These are phyloP conservation scores for Trichoderma aggressivum DNA, from an alignment of 2,329 filamentous ascomycete genomes.

Conservation along the genomic window DNA sequence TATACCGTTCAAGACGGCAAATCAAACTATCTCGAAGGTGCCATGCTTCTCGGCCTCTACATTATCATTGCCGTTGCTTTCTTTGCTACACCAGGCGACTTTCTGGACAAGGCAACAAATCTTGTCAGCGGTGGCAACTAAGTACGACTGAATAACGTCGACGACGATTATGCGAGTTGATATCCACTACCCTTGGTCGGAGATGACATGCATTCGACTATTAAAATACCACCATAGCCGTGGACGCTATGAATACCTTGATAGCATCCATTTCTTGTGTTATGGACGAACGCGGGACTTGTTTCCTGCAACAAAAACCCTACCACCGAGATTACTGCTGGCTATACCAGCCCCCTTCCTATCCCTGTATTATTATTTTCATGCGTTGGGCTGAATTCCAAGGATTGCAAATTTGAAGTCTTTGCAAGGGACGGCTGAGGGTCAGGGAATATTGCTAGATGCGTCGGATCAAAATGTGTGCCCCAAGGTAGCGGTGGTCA, in stretches of 20 bases:
- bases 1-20: constrained; percentile 78
- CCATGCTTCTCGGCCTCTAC: constrained; percentile 59
- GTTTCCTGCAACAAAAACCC: background rate
- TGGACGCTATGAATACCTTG: background rate
- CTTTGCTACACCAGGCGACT: constrained; percentile 51
- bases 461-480: background rate
- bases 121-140: background rate
- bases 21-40: constrained; percentile 80
- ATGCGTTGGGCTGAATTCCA: background rate
- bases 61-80: constrained; percentile 60
- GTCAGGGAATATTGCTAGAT: background rate
- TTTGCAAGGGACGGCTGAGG: background rate
- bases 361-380: constrained; percentile 7
- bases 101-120: constrained; percentile 39
- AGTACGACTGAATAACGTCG: background rate
- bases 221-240: background rate
- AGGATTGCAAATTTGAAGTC: background rate
- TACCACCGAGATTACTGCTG: background rate
- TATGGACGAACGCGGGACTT: background rate
- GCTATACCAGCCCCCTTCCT: background rate
- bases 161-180: background rate
- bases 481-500: background rate
- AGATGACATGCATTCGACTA: background rate
- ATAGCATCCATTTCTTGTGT: background rate
- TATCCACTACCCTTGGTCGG: background rate